phyloP scores from a whole-genome alignment of 768 basidiomycete species.

The Albatrellus ellisii region DNA sequence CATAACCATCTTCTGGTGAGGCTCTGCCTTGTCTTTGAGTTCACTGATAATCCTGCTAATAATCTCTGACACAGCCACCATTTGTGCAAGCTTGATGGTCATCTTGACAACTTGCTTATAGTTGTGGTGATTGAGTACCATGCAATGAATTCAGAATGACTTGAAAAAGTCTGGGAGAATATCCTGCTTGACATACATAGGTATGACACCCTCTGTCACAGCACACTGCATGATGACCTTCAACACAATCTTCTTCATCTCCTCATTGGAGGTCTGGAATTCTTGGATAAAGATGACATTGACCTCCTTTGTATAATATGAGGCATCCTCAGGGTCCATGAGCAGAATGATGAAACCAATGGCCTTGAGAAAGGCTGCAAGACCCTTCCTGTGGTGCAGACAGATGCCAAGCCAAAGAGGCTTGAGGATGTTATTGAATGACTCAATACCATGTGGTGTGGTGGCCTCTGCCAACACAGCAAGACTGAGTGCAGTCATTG shows the following conservation, averaged over 20 bases:
- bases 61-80: slow-evolving; percentile 90
- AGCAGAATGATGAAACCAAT: slow-evolving; percentile 98
- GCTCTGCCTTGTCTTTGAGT: slow-evolving; percentile 79
- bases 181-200: slow-evolving; percentile 90
- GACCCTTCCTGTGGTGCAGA: slow-evolving; percentile 83
- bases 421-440: slow-evolving; percentile 92
- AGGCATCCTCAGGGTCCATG: slow-evolving; percentile 98
- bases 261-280: slow-evolving; percentile 97
- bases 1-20: slow-evolving; percentile 98
- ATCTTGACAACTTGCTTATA: slow-evolving; percentile 92
- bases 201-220: slow-evolving; percentile 92
- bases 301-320: slow-evolving; percentile 96
- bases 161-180: slow-evolving; percentile 98
- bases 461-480: slow-evolving; percentile 94
- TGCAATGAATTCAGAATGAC: slow-evolving; percentile 92
- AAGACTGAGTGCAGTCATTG: slow-evolving; percentile 84
- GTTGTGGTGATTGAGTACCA: slow-evolving; percentile 99
- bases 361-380: slow-evolving; percentile 90
- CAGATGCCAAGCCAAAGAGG: slow-evolving; percentile 87
- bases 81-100: slow-evolving; percentile 93
- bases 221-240: slow-evolving; percentile 99
- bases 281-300: slow-evolving; percentile 93
- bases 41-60: slow-evolving; percentile 77
- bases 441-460: slow-evolving; percentile 97
- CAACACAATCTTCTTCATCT: slow-evolving; percentile 99